These are phyloP conservation scores for Populus simonii DNA, from an alignment of 345 rosid species.

Conservation along the genomic window DNA sequence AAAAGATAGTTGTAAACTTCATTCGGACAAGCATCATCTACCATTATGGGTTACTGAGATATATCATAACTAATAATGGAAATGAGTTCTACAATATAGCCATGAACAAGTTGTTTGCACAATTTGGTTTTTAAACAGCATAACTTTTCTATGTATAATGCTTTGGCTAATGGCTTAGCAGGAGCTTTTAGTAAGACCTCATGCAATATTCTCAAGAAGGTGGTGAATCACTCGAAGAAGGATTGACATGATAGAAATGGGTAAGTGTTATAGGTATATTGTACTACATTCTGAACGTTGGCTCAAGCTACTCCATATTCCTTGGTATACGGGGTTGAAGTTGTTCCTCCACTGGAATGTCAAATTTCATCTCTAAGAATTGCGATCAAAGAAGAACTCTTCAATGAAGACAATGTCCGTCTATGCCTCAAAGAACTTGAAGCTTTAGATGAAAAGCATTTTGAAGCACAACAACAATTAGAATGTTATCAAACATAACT, in stretches of 20 bases:
- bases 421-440: no score
- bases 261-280: neutral
- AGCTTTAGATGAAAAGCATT: no score
- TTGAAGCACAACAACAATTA: neutral
- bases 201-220: neutral
- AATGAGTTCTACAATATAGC: neutral
- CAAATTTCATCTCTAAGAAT: no score
- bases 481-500: neutral
- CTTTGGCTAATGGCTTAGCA: neutral
- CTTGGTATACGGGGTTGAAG: neutral
- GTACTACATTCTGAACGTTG: neutral
- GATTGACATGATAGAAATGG: neutral
- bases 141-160: neutral
- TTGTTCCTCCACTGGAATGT: neutral
- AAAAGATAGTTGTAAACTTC: no score
- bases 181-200: no score
- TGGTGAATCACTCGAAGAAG: no score
- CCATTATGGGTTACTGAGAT: neutral
- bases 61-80: neutral
- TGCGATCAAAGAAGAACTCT: no score
- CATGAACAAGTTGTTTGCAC: neutral
- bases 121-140: neutral
- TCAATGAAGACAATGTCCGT: no score
- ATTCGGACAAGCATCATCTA: no score
- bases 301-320: neutral